phyloP scores from a whole-genome alignment of 257 asterid genomes.

The Penstemon barbatus region DNA sequence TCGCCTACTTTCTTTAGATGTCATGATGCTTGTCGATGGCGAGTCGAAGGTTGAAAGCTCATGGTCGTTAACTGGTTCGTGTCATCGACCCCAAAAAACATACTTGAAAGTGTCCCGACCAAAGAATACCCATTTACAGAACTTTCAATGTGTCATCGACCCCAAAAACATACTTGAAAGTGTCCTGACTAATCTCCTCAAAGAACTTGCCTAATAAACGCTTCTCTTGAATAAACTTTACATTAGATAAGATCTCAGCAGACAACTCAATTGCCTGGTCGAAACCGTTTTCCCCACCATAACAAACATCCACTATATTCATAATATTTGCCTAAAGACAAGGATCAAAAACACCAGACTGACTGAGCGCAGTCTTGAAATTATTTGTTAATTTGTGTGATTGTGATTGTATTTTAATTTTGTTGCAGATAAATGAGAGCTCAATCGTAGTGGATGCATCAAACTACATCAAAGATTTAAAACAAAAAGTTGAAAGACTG shows the following conservation, averaged over 20 bases:
- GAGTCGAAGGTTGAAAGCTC: too few relatives aligned
- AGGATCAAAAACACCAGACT: slow-evolving; percentile 44
- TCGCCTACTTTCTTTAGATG: too few relatives aligned
- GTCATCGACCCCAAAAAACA: too few relatives aligned
- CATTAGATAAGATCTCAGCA: slow-evolving; percentile 42
- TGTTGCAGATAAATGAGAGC: slow-evolving; percentile 54
- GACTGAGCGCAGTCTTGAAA: slow-evolving; percentile 48
- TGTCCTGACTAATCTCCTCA: slow-evolving; percentile 50
- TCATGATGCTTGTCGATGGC: too few relatives aligned
- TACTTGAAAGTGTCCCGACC: slow-evolving; percentile 31
- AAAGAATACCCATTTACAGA: slow-evolving; percentile 42
- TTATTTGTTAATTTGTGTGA: not conserved
- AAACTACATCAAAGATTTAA: slow-evolving; percentile 65
- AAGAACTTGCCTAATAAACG: slow-evolving; percentile 41
- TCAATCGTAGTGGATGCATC: slow-evolving; percentile 83
- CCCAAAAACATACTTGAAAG: slow-evolving; percentile 44
- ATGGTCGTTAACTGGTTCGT: too few relatives aligned
- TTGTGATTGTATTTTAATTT: not conserved
- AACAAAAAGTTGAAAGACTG: slow-evolving; percentile 70
- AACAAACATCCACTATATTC: slow-evolving; percentile 44
- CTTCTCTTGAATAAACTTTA: slow-evolving; percentile 48
- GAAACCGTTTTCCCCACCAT: slow-evolving; percentile 48
- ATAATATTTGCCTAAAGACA: slow-evolving; percentile 43
- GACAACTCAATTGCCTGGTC: slow-evolving; percentile 45
- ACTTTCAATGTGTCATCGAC: slow-evolving; percentile 42